Base-by-base conservation (phyloP, 129 eudicot genomes). In the Tanacetum coccineum region DNA sequence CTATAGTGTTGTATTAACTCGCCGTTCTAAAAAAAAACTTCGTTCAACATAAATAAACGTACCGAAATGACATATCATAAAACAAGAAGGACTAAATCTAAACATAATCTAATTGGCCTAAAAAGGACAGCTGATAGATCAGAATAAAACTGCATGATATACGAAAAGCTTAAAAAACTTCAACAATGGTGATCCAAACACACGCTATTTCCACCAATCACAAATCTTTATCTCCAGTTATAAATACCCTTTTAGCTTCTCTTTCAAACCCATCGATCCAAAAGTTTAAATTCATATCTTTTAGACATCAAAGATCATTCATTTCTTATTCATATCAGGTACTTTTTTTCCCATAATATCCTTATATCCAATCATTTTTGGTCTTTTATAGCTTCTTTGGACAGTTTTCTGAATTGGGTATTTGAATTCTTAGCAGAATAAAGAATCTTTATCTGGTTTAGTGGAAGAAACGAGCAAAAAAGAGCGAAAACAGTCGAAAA, bases 181-280 rank as follows among this genome's bases (percentile, higher is more conserved):
- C 80, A 73, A 36, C 82, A 47, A 78, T 78, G 82, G 82, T 66
- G 78, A 78, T 53, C 61, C 82, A 25, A 50, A 26, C 72, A 11
- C 62, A 36, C 42, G 68, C 42, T n/a, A 10, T 76, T 39, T 55
- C 49, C 53, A 32, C 74, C n/a, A 20, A 63, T 47, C 28, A n/a
- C 32, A 56, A 62, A 40, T 13, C 64, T 13, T 66, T 47, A 71
- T 78, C 32, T 14, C 22, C 62, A 70, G n/a, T 20, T 72, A 78
- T 78, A 72, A 72, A 78, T 78, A 50, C 12, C 18, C 44, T 26
- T 10, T 51, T 44, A 7, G 12, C 53, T 51, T 64, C 78, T 2
- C 8, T 17, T 32, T 60, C 70, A 4, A 52, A 66, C 67, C 50
- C 78, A 72, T 67, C 62, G 32, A 2, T 61, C 7, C 28, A 62